Evolutionary conservation across 805 yeast genomes (phyloP).

Genomic region (Teunomyces cretensis): DNA sequence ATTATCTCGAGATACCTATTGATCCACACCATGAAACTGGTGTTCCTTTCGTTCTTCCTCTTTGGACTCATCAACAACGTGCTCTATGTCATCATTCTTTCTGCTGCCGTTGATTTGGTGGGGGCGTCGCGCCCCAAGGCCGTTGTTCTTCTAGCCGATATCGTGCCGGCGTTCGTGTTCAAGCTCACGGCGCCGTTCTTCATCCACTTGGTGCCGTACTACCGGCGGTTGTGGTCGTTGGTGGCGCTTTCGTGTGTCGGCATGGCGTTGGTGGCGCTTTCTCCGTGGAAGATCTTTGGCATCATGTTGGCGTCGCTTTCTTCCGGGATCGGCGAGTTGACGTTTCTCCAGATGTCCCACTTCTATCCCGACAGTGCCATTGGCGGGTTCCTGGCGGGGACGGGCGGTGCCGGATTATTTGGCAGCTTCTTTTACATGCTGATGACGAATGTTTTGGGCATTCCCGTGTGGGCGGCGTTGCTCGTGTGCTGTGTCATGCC

Average conservation of each 20-base stretch:
- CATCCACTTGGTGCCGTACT: conserved; percentile 64
- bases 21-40: conserved; percentile 19
- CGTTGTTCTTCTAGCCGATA: conserved; percentile 79
- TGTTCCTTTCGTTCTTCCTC: conserved; percentile 64
- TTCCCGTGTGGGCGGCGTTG: conserved; percentile 55
- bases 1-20: neutral
- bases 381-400: conserved; percentile 90
- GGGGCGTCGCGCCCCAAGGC: conserved; percentile 85
- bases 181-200: conserved; percentile 79
- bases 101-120: conserved; percentile 91
- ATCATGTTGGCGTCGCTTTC: conserved; percentile 77
- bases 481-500: conserved; percentile 57
- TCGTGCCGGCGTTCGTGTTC: conserved; percentile 73
- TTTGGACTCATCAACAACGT: conserved; percentile 89
- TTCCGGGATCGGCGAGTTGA: conserved; percentile 88
- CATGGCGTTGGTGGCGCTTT: conserved; percentile 65
- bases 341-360: conserved; percentile 86
- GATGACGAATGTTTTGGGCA: conserved; percentile 64
- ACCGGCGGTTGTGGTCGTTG: conserved; percentile 50
- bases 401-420: conserved; percentile 91
- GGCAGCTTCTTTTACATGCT: conserved; percentile 76
- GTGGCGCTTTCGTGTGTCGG: conserved; percentile 66
- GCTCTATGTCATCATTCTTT: conserved; percentile 83
- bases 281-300: conserved; percentile 54
- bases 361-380: conserved; percentile 60